Base-by-base conservation (phyloP, 2,329 filamentous ascomycete genomes). In the Verticillium tricorpus region DNA sequence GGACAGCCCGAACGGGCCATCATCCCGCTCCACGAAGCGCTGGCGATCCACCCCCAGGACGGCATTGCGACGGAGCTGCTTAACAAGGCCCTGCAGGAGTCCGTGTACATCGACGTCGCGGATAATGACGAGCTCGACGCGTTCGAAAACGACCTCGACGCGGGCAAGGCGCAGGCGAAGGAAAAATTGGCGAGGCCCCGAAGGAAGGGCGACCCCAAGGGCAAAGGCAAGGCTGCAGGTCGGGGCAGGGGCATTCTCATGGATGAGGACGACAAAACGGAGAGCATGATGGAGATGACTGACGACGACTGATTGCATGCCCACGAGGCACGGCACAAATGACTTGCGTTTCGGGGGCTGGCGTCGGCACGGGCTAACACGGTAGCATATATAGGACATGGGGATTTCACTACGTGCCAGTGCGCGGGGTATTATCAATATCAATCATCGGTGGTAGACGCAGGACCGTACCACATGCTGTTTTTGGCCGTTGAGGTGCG, bases 51-150 rank as follows among this genome's bases (percentile, higher is more conserved):
- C 37, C 89, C 91, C 0, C 91, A 95, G 74, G 91, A 95, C 70
- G 87, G 90, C 5, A 89, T 93, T 66, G 90, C 91, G 2, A 93
- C 89, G 0, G 91, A 95, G 71, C 76, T 95, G 58, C 78, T 95
- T 35, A 88, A 86, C 69, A 89, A 89, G 71, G 90, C 91, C 3
- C 77, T 92, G 1, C 84, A 86, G 32, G 86, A 89, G 73, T 84
- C 87, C 45, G 81, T 83, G 3, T 68, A 77, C 17, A 66, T 77
- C 25, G 79, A 78, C 56, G 76, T 74, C 2, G 75, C 79, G 8
- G 82, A 80, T 1, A 78, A 81, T 39, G 80, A 82, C 34, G 77
- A 78, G 22, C 64, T 83, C 65, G 74, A 73, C 1, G 76, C 75
- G 5, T 83, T 88, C 62, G 86, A 89, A 68, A 73, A 77, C 4